Base-by-base conservation (phyloP, 1,284 basidiomycete species). In the Clitocybe nebularis region DNA sequence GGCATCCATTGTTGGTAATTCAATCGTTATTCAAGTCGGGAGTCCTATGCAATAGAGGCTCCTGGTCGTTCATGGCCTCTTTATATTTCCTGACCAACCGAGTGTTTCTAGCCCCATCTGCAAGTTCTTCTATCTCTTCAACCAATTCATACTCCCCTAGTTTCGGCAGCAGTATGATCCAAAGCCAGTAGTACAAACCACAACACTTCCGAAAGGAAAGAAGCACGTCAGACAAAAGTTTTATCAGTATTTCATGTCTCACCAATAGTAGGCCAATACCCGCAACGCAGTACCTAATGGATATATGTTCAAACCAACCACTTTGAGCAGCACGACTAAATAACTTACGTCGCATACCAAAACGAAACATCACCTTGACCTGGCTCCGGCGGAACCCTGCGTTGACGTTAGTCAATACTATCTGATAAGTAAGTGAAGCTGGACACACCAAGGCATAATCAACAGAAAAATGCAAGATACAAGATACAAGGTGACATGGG, bases 171-270 rank as follows among this genome's bases (percentile, higher is more conserved):
- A 58, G 33, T 19, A 60, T 47, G n/a, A 62, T 60, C 62, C 63
- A 63, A 16, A 63, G 10, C 53, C 55, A 61, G 36, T 63, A 63
- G 37, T 65, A 65, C 4, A 61, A 22, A 5, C 56, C 62, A 28
- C 59, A 62, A n/a, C 48, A 50, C 63, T 65, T 14, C 2, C 5
- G 29, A 11, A 14, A 14, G 14, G 10, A 14, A 14, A n/a, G n/a
- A n/a, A n/a, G 33, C 25, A 24, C 14, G 9, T 20, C 20, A 17
- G n/a, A 33, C 14, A 21, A 14, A 20, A 24, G 3, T 32, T 20
- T 22, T 5, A 21, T 44, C 11, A 43, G 29, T 16, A 36, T 23
- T 16, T 19, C 3, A n/a, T 29, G 34, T 17, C 57, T 44, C 44
- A 63, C 63, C 22, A 55, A 45, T 17, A 64, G 48, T 17, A 63